These are phyloP conservation scores for Eimeria praecox DNA, from an alignment of 169 alveolate genomes.

Conservation along the genomic window DNA sequence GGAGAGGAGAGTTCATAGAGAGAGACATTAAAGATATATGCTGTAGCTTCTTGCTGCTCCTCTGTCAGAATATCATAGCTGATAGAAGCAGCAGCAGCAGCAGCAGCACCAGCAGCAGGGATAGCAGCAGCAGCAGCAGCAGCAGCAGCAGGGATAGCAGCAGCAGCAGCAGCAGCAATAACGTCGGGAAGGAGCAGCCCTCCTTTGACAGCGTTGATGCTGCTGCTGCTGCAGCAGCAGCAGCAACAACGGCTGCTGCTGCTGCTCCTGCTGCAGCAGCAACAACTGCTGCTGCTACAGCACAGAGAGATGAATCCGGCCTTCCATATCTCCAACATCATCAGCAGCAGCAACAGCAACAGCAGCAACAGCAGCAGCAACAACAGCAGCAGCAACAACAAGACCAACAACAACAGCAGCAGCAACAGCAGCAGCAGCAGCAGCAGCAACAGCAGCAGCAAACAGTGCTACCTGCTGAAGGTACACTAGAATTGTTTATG, in stretches of 20 bases:
- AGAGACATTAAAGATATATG: conserved; percentile 12
- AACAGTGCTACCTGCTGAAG: neutral
- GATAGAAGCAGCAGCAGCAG: neutral
- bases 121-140: neutral
- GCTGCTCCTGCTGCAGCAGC: neutral
- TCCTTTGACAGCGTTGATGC: neutral
- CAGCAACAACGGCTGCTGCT: neutral
- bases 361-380: neutral
- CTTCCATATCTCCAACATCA: too few relatives aligned
- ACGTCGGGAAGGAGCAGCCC: neutral
- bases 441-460: conserved; percentile 24
- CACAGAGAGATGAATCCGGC: too few relatives aligned
- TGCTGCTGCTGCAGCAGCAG: neutral
- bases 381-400: neutral
- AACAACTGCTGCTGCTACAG: neutral
- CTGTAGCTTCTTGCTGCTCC: conserved; percentile 44
- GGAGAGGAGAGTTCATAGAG: conserved; percentile 19
- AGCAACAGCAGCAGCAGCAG: neutral
- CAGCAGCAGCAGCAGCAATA: conserved; percentile 9
- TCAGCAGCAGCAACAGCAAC: neutral
- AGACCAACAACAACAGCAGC: neutral
- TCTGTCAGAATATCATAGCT: neutral
- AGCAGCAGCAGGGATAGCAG: neutral
- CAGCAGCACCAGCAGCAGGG: conserved; percentile 4
- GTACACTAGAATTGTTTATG: neutral